These are phyloP conservation scores for Zymoseptoria passerinii DNA, from an alignment of 2,329 filamentous ascomycete genomes.

Conservation along the genomic window DNA sequence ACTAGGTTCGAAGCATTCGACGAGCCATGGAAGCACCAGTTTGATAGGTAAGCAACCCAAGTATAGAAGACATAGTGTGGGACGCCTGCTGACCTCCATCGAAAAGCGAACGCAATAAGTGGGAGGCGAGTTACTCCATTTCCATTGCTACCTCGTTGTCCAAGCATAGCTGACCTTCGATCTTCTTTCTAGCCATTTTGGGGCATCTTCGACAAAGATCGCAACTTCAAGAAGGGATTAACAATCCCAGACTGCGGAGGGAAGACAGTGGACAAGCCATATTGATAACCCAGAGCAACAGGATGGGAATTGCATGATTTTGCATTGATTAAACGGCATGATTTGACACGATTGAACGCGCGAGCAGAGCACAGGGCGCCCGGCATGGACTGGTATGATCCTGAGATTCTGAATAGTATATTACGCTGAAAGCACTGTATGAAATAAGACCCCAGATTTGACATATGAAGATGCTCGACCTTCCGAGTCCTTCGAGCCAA, in stretches of 20 bases:
- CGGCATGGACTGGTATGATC: background rate
- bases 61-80: too few species aligned
- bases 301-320: background rate
- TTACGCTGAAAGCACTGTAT: background rate
- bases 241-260: conserved; percentile 82
- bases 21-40: conserved; percentile 84
- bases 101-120: conserved; percentile 55
- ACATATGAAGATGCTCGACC: background rate
- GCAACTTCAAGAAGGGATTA: conserved; percentile 75
- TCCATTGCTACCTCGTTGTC: too few species aligned
- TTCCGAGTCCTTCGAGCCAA: too few species aligned
- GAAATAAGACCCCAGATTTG: background rate
- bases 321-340: background rate
- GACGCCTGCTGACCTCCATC: conserved; percentile 17
- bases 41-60: conserved; percentile 46
- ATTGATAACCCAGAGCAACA: conserved; percentile 3
- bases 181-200: conserved; percentile 67
- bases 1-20: conserved; percentile 81
- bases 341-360: background rate
- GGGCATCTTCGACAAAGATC: conserved; percentile 79
- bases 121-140: conserved; percentile 57
- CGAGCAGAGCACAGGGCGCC: background rate
- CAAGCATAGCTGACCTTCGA: background rate
- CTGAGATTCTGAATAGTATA: background rate
- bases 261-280: conserved; percentile 43